A percentile compares a stretch with the other conserved stretches of the same genome.
These are phyloP conservation scores for Margaritispora aquatica DNA, from an alignment of 495 filamentous ascomycete genomes.

Conservation along the genomic window DNA sequence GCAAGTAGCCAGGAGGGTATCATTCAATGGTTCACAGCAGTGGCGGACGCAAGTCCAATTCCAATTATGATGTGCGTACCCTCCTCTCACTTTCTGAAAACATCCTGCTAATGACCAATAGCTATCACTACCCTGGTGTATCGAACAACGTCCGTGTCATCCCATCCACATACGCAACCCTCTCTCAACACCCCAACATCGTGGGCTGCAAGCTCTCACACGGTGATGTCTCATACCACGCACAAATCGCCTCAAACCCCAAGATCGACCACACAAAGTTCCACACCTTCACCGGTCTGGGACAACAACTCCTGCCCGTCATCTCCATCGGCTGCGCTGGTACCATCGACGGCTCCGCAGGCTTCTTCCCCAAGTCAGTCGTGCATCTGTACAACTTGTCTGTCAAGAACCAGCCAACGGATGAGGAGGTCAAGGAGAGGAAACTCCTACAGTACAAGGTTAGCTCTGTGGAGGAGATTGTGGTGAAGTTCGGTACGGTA, in stretches of 20 bases:
- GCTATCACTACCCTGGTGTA: conserved; percentile 62
- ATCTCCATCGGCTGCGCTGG: conserved; percentile 53
- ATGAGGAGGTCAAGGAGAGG: conserved; percentile 34
- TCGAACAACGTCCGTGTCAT: conserved; percentile 52
- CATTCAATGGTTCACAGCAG: conserved; percentile 44
- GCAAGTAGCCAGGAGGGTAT: conserved; percentile 42
- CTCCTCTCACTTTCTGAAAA: not conserved
- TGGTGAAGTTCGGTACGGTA: conserved; percentile 48
- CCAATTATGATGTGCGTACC: conserved; percentile 44
- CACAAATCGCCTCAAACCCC: conserved; percentile 48
- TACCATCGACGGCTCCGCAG: conserved; percentile 58
- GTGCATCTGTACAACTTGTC: conserved; percentile 46
- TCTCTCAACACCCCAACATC: conserved; percentile 53
- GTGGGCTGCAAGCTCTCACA: conserved; percentile 66
- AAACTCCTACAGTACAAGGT: conserved; percentile 49
- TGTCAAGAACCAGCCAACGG: conserved; percentile 28
- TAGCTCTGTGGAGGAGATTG: conserved; percentile 50
- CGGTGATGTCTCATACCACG: conserved; percentile 54
- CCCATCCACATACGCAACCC: conserved; percentile 45
- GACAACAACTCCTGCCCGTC: conserved; percentile 58
- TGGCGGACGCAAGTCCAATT: conserved; percentile 47
- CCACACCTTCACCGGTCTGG: conserved; percentile 56
- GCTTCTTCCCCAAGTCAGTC: conserved; percentile 54
- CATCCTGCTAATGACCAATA: conserved; percentile 14
- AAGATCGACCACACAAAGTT: conserved; percentile 43